Conservation (phyloP, 2,329 filamentous ascomycete genomes). For the Fusarium sp. region DNA sequence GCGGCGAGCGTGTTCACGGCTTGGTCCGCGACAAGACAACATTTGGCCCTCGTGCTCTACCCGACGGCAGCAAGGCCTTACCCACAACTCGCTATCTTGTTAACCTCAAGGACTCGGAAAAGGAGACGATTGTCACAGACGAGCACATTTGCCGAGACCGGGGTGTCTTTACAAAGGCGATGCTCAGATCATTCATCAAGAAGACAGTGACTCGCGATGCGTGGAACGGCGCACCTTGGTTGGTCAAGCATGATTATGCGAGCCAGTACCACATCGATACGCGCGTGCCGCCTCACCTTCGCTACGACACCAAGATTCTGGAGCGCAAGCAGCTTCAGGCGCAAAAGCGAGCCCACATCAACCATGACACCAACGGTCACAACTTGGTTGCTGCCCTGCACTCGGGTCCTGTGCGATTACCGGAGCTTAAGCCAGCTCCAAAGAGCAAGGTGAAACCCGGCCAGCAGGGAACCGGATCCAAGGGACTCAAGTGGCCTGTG, state of each 20-base stretch:
- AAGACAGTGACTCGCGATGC: constrained; percentile 90
- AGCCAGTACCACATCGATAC: constrained; percentile 84
- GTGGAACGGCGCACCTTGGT: constrained; percentile 96
- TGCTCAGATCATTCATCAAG: constrained; percentile 92
- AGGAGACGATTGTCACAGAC: constrained; percentile 81
- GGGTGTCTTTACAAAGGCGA: constrained; percentile 92
- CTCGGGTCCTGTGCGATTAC: constrained; percentile 65
- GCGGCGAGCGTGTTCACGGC: constrained; percentile 74
- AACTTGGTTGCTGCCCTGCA: constrained; percentile 45
- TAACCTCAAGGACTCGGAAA: constrained; percentile 71
- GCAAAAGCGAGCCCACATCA: constrained; percentile 65
- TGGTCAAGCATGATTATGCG: constrained; percentile 87
- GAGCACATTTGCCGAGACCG: constrained; percentile 85
- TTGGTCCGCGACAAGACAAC: constrained; percentile 85
- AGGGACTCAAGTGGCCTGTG: constrained; percentile 54
- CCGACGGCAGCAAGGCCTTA: constrained; percentile 73
- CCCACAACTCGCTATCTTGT: constrained; percentile 84
- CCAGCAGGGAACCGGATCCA: constrained; percentile 47
- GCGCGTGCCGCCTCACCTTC: constrained; percentile 82
- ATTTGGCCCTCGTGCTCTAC: constrained; percentile 65
- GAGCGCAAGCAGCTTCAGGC: constrained; percentile 77
- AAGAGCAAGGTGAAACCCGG: constrained; percentile 70
- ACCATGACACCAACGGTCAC: constrained; percentile 55
- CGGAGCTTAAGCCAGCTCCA: constrained; percentile 75
- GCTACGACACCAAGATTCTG: constrained; percentile 78